These are phyloP conservation scores for Maudiozyma barnettii DNA, from an alignment of 805 yeast genomes.

Conservation along the genomic window DNA sequence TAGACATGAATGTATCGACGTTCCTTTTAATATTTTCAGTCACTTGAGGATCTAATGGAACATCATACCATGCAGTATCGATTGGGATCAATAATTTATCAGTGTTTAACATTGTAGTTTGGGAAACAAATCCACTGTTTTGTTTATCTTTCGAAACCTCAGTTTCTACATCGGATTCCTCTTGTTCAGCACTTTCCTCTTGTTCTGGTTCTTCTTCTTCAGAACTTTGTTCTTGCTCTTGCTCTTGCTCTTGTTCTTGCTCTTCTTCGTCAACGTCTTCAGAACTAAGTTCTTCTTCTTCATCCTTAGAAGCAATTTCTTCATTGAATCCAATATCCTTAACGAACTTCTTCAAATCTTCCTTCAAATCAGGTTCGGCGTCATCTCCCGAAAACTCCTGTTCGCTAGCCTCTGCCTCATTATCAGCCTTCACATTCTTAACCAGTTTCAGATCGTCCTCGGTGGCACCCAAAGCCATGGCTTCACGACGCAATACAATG, in stretches of 20 bases:
- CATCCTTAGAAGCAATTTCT: conserved; percentile 27
- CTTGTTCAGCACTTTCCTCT: conserved; percentile 23
- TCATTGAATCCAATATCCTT: conserved; percentile 54
- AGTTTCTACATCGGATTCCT: conserved; percentile 19
- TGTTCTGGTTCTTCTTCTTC: conserved; percentile 24
- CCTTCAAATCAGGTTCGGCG: conserved; percentile 34
- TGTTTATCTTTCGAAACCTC: conserved; percentile 14
- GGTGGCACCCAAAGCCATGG: conserved; percentile 74
- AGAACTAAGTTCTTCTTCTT: conserved; percentile 15
- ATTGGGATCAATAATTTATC: conserved; percentile 51
- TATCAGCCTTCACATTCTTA: conserved; percentile 40
- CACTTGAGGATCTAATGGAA: conserved; percentile 34
- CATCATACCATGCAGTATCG: conserved; percentile 68
- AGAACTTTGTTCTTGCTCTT: conserved; percentile 15
- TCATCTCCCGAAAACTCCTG: conserved; percentile 31
- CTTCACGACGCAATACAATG: conserved; percentile 51
- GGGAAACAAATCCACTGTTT: conserved; percentile 27
- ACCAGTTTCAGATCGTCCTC: conserved; percentile 69
- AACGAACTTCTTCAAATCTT: conserved; percentile 55
- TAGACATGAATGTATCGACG: conserved; percentile 23
- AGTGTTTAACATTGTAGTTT: conserved; percentile 37
- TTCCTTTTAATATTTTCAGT: conserved; percentile 14
- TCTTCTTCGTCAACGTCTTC: conserved; percentile 10
- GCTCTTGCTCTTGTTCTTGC: conserved; percentile 9
- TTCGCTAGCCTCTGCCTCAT: conserved; percentile 33